Evolutionary conservation across 176 grass and related monocot genomes (phyloP).

Genomic region (Saccharum spontaneum): DNA sequence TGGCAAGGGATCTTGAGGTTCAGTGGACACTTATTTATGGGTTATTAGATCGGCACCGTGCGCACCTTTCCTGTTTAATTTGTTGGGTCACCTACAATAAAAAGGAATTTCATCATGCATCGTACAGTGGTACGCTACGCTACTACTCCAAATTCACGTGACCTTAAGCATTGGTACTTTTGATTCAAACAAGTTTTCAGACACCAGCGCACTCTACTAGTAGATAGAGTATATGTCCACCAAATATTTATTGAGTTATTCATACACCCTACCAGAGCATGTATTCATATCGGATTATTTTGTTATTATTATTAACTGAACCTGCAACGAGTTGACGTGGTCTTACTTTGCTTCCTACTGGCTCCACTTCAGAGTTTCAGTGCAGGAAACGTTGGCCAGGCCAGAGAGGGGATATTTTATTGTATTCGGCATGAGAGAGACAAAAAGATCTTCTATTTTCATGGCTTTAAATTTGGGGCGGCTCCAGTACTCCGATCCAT

Average conservation of each 20-base stretch:
- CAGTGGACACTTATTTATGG: neutral
- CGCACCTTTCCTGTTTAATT: too few species aligned
- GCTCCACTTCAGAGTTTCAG: accelerated
- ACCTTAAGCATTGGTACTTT: too few species aligned
- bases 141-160: too few species aligned
- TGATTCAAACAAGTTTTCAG: too few species aligned
- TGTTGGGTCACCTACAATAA: too few species aligned
- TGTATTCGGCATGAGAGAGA: accelerated
- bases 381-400: accelerated
- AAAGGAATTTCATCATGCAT: too few species aligned
- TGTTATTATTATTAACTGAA: neutral
- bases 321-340: neutral
- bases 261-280: neutral
- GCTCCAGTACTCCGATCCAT: too few species aligned
- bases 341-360: neutral
- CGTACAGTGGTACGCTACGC: too few species aligned
- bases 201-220: too few species aligned
- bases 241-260: neutral
- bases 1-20: neutral
- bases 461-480: neutral
- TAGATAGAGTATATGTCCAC: too few species aligned
- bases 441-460: neutral
- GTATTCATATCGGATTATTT: neutral
- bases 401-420: accelerated
- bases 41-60: neutral